phyloP scores from a whole-genome alignment of 495 filamentous ascomycete genomes.

The Penicillium canariense region DNA sequence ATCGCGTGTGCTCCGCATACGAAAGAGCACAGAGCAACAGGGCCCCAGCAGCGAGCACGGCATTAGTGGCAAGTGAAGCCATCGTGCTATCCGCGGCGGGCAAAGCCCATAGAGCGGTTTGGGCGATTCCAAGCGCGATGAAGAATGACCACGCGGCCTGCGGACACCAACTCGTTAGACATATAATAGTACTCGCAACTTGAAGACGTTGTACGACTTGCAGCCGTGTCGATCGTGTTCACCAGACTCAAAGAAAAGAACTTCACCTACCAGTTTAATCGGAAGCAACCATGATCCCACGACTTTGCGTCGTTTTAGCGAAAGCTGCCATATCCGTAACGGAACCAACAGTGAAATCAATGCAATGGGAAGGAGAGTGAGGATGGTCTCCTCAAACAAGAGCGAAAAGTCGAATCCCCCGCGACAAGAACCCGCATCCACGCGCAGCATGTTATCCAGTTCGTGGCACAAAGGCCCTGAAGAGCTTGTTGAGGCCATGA shows the following conservation, averaged over 20 bases:
- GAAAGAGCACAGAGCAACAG: slow-evolving; percentile 48
- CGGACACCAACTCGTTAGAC: slow-evolving; percentile 2
- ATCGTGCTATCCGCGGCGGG: slow-evolving; percentile 31
- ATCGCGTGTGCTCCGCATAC: slow-evolving; percentile 54
- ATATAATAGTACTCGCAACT: not conserved
- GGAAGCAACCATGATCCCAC: slow-evolving; percentile 33
- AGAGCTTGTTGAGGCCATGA: slow-evolving; percentile 29
- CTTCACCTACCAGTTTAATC: slow-evolving; percentile 43
- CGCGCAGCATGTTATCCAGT: slow-evolving; percentile 44
- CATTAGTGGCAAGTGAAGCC: slow-evolving; percentile 48
- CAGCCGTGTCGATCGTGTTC: not conserved
- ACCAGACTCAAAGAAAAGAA: not conserved
- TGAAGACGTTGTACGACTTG: not conserved
- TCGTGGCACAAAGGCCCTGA: slow-evolving; percentile 29
- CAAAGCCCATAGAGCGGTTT: slow-evolving; percentile 48
- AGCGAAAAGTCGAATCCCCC: slow-evolving; percentile 61
- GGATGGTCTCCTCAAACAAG: slow-evolving; percentile 56
- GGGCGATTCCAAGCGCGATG: slow-evolving; percentile 42
- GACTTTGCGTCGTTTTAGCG: slow-evolving; percentile 46
- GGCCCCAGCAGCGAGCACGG: slow-evolving; percentile 40
- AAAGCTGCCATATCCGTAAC: slow-evolving; percentile 45
- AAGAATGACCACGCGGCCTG: slow-evolving; percentile 44
- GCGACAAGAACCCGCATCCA: slow-evolving; percentile 43
- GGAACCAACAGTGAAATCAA: slow-evolving; percentile 49
- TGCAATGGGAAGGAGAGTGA: slow-evolving; percentile 48